Conservation (phyloP, 2,329 filamentous ascomycete genomes). For the Ascochyta rabiei region DNA sequence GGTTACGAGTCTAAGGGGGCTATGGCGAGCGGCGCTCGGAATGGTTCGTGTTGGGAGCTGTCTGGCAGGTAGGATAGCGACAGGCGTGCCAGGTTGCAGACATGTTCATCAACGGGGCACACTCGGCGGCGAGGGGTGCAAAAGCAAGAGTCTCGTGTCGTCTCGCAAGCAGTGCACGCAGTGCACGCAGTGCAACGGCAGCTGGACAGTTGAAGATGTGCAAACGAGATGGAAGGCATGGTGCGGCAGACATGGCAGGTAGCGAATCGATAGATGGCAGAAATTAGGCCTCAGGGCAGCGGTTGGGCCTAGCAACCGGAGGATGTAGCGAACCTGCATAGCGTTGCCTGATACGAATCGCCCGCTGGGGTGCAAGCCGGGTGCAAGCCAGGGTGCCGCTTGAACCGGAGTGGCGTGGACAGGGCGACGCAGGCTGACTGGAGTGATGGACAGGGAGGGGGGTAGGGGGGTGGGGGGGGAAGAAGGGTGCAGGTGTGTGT, state of each 20-base stretch:
- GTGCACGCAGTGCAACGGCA: too few relatives aligned
- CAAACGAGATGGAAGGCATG: background rate
- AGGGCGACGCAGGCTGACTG: conserved; percentile 1
- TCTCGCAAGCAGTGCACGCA: too few relatives aligned
- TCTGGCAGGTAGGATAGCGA: background rate
- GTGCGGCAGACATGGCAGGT: conserved; percentile 6
- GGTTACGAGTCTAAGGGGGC: conserved; percentile 2
- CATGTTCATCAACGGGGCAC: background rate
- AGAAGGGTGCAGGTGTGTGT: background rate
- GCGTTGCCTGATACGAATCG: conserved; percentile 3
- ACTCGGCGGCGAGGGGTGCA: background rate
- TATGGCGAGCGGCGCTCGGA: background rate
- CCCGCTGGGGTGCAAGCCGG: background rate
- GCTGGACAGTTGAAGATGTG: background rate
- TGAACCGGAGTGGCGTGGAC: conserved; percentile 5
- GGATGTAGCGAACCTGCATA: background rate
- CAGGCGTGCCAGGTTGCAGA: background rate
- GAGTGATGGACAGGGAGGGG: background rate
- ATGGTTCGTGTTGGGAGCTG: conserved; percentile 2
- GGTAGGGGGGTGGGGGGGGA: too few relatives aligned
- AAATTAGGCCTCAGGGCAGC: conserved; percentile 9
- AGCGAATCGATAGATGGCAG: conserved; percentile 9
- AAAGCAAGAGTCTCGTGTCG: background rate
- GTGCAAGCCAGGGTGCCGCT: conserved; percentile 4
- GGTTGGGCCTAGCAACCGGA: conserved; percentile 7